Evolutionary conservation across 2,329 filamentous ascomycete genomes (phyloP).

Genomic region (Aureobasidium sp.): DNA sequence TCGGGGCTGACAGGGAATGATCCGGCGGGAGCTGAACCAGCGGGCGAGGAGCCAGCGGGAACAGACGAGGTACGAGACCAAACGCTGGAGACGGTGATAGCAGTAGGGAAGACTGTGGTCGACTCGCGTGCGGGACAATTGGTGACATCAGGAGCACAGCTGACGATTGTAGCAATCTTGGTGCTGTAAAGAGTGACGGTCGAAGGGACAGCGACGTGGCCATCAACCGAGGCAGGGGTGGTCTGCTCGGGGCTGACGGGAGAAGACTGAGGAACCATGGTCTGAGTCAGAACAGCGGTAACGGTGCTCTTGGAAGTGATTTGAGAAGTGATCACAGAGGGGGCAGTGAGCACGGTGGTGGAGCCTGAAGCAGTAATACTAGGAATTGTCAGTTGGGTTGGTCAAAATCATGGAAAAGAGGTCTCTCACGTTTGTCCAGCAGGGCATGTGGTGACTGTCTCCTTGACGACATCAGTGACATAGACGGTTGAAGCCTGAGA

Average conservation of each 20-base stretch:
- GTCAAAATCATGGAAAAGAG: neutral
- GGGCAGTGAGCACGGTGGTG: constrained; percentile 22
- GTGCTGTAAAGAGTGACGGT: constrained; percentile 17
- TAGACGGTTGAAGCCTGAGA: neutral
- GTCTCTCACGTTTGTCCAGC: constrained; percentile 14
- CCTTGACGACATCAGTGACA: constrained; percentile 19
- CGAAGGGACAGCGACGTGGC: neutral
- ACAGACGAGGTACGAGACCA: neutral
- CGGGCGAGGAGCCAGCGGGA: constrained; percentile 13
- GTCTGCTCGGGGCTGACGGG: neutral
- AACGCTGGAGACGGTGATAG: constrained; percentile 11
- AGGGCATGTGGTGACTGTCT: constrained; percentile 30
- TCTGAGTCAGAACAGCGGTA: neutral
- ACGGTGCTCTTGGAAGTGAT: constrained; percentile 30
- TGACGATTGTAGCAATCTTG: constrained; percentile 12
- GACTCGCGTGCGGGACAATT: constrained; percentile 5
- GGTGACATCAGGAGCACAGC: constrained; percentile 13
- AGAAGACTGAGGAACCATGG: neutral
- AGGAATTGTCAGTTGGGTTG: constrained; percentile 21
- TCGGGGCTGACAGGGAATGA: constrained; percentile 10
- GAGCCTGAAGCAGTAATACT: constrained; percentile 24
- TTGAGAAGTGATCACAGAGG: constrained; percentile 2
- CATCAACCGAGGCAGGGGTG: neutral
- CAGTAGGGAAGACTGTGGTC: neutral
- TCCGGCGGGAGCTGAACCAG: neutral